Base-by-base conservation (phyloP, 371 early-diverging fungal species). In the Rhizopus arrhizus region DNA sequence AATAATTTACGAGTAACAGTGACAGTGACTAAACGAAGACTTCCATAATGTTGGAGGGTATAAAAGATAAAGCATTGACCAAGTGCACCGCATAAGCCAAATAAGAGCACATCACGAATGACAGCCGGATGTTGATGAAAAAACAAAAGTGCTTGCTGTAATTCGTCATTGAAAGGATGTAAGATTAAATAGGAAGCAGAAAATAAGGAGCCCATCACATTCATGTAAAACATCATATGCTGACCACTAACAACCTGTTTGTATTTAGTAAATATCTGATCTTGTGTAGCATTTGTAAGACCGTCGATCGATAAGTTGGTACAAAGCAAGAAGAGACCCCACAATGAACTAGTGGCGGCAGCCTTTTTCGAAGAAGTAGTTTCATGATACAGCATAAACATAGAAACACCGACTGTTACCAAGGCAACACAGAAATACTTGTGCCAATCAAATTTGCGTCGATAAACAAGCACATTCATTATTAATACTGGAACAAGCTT, bases 11-110 rank as follows among this genome's bases (percentile, higher is more conserved):
- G 85, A 0, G 97, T 97, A 15, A 99, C 95, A 0, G 94, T 99
- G 42, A 97, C 90, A 5, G 94, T 98, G 8, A 94, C 97, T 40
- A 97, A 73, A 13, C 88, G 86, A 48, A 99, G 69, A 59, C 95
- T 89, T 12, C 99, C 99, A 75, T 93, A 97, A 12, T 86, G 84
- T 59, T 91, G 91, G 33, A 99, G 84, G 53, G 94, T 93, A 75
- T 94, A 93, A 80, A 95, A 99, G 56, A 99, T 94, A 70, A 98
- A 96, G 77, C 91, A 89, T 79, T 99, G 99, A n/a, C 99, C 99
- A 29, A 97, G 35, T 2, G 96, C 93, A 32, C 99, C 98, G 67
- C 93, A 93, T 13, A 94, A 61, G 9, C 92, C 90, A 80, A 94
- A 96, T 58, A 95, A 66, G 16, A 92, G 56, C 15, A 99, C 86